Evolutionary conservation across 768 basidiomycete genomes (phyloP), one percentile per base, ranked within the genome.

Genomic region (Steccherinum ochraceum): DNA sequence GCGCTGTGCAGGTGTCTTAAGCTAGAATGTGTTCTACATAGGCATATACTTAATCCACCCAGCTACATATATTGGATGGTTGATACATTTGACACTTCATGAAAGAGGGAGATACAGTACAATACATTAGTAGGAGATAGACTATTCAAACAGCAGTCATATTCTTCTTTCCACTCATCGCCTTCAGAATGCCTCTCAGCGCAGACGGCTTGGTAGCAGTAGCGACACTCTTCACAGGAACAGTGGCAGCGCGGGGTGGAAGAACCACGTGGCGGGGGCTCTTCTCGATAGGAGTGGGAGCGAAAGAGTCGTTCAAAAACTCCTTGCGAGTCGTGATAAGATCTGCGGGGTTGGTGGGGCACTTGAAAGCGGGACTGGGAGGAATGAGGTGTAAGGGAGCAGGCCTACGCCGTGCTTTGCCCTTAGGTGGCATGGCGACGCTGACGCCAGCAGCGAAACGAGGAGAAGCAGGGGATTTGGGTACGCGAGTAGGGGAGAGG

Each of bases 271-370:
- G 30, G 16, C 30, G 30, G 16, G 30, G 30, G 16, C 30, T 35
- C 52, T 10, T 55, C 46, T 1, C 46, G 43, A 24, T 48, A 13
- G 58, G 60, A 4, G 58, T 27, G 13, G 74, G 73, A n/a, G 61
- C 60, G 54, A 77, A 78, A 26, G 75, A 76, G n/a, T 68, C 60
- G 13, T 69, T 67, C 54, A 77, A 52, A 49, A 79, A 79, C 42
- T 73, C 73, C 55, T 47, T 61, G 42, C 65, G 67, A 51, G 69
- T 64, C 18, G 59, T 61, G 12, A 65, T 65, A 2, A 58, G 45
- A 51, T 74, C 73, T 18, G 69, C 52, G 0, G 69, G 69, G 55
- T 72, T 67, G 35, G 62, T 62, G 11, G 67, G 65, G 35, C 61
- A 64, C 42, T 70, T 69, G 48, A 42, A 51, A 7, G 57, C 57